Evolutionary conservation across 306 rosid genomes (phyloP).

Genomic region (Potentilla sterilis): DNA sequence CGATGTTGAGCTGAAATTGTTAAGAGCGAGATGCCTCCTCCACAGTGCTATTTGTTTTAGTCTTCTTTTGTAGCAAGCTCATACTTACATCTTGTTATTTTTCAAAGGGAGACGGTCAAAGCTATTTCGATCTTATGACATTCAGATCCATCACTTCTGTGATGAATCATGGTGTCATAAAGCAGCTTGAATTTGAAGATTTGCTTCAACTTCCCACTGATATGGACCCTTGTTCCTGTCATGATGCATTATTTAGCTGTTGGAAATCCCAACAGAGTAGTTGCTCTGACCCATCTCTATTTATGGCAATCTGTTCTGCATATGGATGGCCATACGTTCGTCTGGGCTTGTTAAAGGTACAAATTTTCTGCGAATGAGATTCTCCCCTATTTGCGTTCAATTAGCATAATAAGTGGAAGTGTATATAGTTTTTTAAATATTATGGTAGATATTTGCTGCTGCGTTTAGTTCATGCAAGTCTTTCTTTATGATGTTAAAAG

Average conservation of each 20-base stretch:
- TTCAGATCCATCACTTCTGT: slow-evolving; percentile 74
- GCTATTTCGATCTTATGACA: slow-evolving; percentile 65
- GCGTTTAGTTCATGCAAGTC: not conserved
- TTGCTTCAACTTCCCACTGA: slow-evolving; percentile 68
- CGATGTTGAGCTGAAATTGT: not conserved
- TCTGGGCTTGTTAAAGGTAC: slow-evolving; percentile 87
- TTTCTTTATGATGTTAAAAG: not conserved
- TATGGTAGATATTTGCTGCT: not conserved
- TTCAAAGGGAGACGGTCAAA: slow-evolving; percentile 44
- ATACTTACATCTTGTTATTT: slow-evolving; percentile 27
- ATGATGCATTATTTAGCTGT: slow-evolving; percentile 48
- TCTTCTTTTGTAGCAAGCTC: slow-evolving; percentile 28
- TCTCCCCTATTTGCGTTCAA: slow-evolving; percentile 18
- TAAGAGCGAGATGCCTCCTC: slow-evolving; percentile 8
- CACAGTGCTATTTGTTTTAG: not conserved
- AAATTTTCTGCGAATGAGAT: slow-evolving; percentile 13
- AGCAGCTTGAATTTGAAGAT: slow-evolving; percentile 79
- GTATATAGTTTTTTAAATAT: not conserved
- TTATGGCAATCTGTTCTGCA: slow-evolving; percentile 77
- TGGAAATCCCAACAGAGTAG: slow-evolving; percentile 63
- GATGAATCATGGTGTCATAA: slow-evolving; percentile 62
- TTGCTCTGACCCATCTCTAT: slow-evolving; percentile 55
- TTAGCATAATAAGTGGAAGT: not conserved
- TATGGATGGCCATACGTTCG: slow-evolving; percentile 88
- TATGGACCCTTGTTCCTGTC: slow-evolving; percentile 69